Conservation (phyloP, 805 yeast species). For the Starmerella potacharoeniae region DNA sequence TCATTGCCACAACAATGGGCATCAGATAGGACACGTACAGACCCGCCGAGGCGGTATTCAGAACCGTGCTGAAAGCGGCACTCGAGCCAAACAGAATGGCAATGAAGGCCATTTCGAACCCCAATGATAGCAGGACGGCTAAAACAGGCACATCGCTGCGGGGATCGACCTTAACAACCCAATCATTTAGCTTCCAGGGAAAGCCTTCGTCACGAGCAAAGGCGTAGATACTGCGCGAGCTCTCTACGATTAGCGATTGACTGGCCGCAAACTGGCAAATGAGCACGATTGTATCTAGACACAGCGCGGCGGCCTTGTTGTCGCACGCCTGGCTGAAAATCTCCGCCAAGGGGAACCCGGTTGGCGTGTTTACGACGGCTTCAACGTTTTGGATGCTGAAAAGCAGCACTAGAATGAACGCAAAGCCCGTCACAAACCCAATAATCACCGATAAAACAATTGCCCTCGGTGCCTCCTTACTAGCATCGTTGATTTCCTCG, state of each 20-base stretch:
- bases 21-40: slow-evolving; percentile 46
- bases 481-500: slow-evolving; percentile 51
- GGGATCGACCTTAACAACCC: slow-evolving; percentile 39
- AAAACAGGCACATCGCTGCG: slow-evolving; percentile 44
- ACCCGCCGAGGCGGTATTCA: slow-evolving; percentile 47
- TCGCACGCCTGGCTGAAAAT: slow-evolving; percentile 48
- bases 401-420: slow-evolving; percentile 32
- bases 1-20: slow-evolving; percentile 34
- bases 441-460: slow-evolving; percentile 53
- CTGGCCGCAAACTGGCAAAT: slow-evolving; percentile 48
- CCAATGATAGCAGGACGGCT: slow-evolving; percentile 47
- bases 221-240: slow-evolving; percentile 57
- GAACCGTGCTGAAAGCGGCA: slow-evolving; percentile 58
- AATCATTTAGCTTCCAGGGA: slow-evolving; percentile 37
- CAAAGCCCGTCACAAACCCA: slow-evolving; percentile 45
- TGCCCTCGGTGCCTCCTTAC: slow-evolving; percentile 48
- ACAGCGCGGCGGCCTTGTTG: slow-evolving; percentile 41
- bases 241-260: slow-evolving; percentile 56
- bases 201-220: slow-evolving; percentile 56
- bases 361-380: slow-evolving; percentile 36
- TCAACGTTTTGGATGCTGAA: slow-evolving; percentile 46
- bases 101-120: slow-evolving; percentile 44
- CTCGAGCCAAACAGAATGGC: slow-evolving; percentile 48
- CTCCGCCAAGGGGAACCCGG: slow-evolving; percentile 55
- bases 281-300: slow-evolving; percentile 39